Evolutionary conservation across 306 rosid species (phyloP).

Genomic region (Cercis canadensis): DNA sequence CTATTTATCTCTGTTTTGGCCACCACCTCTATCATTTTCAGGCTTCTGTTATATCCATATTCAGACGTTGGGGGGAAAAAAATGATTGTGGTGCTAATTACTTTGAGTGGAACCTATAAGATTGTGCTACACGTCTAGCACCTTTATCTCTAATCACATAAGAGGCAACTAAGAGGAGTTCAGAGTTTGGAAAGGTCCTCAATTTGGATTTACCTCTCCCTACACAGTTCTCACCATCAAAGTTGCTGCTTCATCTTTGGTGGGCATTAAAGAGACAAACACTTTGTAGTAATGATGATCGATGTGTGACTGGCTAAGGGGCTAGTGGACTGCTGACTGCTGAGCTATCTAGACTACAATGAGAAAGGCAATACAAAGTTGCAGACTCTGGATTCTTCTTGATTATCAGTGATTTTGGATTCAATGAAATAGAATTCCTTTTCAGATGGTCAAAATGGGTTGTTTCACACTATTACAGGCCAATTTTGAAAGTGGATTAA

Average conservation of each 20-base stretch:
- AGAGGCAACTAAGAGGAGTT: slow-evolving; percentile 16
- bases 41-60: too few relatives aligned
- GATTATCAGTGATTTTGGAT: too few relatives aligned
- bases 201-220: not conserved
- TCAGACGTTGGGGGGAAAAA: too few relatives aligned
- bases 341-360: not conserved
- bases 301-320: slow-evolving; percentile 10
- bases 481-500: slow-evolving; percentile 8
- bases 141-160: slow-evolving; percentile 16
- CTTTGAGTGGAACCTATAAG: too few relatives aligned
- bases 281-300: slow-evolving; percentile 16
- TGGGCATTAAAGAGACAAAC: not conserved
- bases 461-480: not conserved
- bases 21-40: too few relatives aligned
- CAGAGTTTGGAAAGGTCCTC: not conserved
- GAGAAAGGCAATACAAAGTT: not conserved
- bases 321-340: not conserved
- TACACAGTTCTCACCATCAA: not conserved
- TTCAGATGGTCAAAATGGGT: not conserved
- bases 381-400: slow-evolving; percentile 15
- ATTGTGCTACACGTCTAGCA: slow-evolving; percentile 17
- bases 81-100: not conserved
- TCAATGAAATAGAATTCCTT: not conserved
- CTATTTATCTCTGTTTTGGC: too few relatives aligned
- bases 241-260: not conserved